These are phyloP conservation scores for Penicillium janthinellum DNA, from an alignment of 2,329 filamentous ascomycete species.

Conservation along the genomic window DNA sequence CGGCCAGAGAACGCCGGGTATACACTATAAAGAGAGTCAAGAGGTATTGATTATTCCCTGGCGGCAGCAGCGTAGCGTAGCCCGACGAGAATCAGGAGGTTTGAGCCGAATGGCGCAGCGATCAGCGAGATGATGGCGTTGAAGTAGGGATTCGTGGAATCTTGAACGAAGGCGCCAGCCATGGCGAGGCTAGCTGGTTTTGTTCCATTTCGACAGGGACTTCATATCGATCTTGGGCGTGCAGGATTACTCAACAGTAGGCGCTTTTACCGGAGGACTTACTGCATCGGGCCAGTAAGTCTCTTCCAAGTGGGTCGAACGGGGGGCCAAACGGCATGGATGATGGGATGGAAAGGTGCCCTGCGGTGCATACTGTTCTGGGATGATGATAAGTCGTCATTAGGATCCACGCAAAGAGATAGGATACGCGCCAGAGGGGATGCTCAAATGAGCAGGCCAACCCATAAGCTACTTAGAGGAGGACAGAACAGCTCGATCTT, in stretches of 20 bases:
- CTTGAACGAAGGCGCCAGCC: background rate
- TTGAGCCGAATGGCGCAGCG: background rate
- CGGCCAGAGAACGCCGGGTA: background rate
- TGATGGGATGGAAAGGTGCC: no score
- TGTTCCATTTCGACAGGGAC: background rate
- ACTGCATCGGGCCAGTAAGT: constrained; percentile 13
- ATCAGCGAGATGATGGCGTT: background rate
- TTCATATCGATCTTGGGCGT: background rate
- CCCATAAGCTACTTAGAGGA: background rate
- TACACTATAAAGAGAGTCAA: background rate
- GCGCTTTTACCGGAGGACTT: constrained; percentile 10
- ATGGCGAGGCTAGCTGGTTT: constrained; percentile 2
- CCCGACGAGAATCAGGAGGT: background rate
- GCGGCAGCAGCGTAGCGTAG: no score
- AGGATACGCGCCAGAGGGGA: background rate
- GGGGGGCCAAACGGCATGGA: background rate
- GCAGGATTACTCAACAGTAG: constrained; percentile 11
- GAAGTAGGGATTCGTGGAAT: background rate
- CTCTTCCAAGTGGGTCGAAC: constrained; percentile 7
- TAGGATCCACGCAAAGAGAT: background rate
- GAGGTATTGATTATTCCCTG: background rate
- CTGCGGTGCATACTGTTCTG: no score
- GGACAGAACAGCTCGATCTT: no score
- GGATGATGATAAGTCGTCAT: background rate
- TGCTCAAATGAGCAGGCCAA: no score